Percentiles rank a stretch among this genome's conserved stretches.
These are phyloP conservation scores for Miscanthus lutarioriparius DNA, from an alignment of 176 grass and related monocot species.

Conservation along the genomic window DNA sequence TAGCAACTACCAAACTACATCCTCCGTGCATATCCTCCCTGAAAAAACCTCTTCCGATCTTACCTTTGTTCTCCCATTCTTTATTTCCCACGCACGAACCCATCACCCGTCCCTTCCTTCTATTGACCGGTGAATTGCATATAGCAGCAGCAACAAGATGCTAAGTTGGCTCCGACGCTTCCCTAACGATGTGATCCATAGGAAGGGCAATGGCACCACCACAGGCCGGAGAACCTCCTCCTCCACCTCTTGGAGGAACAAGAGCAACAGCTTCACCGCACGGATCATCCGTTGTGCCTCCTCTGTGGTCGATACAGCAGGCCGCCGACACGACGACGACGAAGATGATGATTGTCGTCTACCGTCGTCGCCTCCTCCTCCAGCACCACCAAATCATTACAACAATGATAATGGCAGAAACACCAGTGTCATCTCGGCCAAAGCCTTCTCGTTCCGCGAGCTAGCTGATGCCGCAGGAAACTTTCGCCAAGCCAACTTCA, in stretches of 20 bases:
- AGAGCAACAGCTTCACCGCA: conserved; percentile 29
- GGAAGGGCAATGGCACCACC: not conserved
- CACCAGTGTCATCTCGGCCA: conserved; percentile 15
- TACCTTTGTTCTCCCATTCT: not conserved
- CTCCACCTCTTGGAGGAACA: conserved; percentile 26
- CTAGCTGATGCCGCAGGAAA: conserved; percentile 32
- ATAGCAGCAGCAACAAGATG: not conserved
- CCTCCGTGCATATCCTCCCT: not conserved
- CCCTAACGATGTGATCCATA: not conserved
- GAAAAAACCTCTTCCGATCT: not conserved
- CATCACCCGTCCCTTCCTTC: too few species aligned
- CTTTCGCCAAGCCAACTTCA: conserved; percentile 30
- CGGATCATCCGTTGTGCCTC: conserved; percentile 17
- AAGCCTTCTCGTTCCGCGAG: conserved; percentile 30
- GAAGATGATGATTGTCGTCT: not conserved
- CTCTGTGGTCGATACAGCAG: not conserved
- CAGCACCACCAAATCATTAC: not conserved
- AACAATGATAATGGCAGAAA: not conserved
- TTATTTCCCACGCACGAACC: not conserved
- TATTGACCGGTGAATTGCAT: not conserved
- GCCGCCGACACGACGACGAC: not conserved
- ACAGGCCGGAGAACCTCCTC: not conserved
- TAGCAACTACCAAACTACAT: not conserved
- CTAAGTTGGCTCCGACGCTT: conserved; percentile 9
- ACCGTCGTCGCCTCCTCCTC: not conserved